Percentiles rank a stretch among this genome's conserved stretches.
Conservation (phyloP, 441 rosid genomes). For the Geranium incanum region DNA sequence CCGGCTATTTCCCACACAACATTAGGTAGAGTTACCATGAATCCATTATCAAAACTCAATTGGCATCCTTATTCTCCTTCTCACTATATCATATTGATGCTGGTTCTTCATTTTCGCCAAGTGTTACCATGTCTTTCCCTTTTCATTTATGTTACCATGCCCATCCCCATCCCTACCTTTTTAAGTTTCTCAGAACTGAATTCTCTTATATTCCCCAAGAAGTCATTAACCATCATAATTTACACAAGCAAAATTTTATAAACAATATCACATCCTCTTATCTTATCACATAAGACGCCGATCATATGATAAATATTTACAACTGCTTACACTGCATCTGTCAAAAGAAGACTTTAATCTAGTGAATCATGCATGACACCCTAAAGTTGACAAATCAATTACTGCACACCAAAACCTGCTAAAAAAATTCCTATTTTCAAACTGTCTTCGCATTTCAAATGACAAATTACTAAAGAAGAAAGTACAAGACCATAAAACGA, state of each 20-base stretch:
- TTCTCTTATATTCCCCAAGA: not conserved
- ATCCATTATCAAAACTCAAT: not conserved
- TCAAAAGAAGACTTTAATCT: not conserved
- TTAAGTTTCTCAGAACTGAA: not conserved
- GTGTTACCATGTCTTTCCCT: not conserved
- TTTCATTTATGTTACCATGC: not conserved
- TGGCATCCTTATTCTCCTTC: not conserved
- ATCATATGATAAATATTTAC: not conserved
- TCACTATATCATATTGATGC: not conserved
- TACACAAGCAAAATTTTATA: not conserved
- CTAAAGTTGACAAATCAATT: not conserved
- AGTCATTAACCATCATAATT: not conserved
- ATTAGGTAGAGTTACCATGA: not conserved
- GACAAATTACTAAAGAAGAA: not conserved
- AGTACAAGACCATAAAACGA: not conserved
- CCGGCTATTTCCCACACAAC: not conserved
- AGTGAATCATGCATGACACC: not conserved
- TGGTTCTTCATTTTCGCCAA: too few species aligned
- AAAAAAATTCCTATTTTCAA: not conserved
- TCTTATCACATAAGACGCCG: not conserved
- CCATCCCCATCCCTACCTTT: not conserved
- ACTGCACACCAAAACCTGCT: not conserved
- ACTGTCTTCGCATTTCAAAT: not conserved
- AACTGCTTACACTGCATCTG: not conserved
- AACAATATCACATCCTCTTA: not conserved